Conservation (phyloP, 2,329 filamentous ascomycete genomes). For the Plenodomus tracheiphilus region DNA sequence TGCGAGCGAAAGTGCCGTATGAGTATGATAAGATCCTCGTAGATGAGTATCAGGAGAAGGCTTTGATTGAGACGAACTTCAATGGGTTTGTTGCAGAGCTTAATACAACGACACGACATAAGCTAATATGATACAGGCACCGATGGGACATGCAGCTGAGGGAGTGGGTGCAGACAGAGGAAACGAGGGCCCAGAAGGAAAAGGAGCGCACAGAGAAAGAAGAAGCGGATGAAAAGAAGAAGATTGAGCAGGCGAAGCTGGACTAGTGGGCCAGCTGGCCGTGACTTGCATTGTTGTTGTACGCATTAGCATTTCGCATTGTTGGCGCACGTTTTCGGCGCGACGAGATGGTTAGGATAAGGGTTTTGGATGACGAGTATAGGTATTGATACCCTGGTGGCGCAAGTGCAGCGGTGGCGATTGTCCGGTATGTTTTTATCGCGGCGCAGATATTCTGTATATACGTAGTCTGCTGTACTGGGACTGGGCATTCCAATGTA, state of each 20-base stretch:
- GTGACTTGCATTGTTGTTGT: conserved; percentile 1
- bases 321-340: conserved; percentile 1
- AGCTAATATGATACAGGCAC: conserved; percentile 53
- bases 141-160: conserved; percentile 61
- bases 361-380: conserved; percentile 1
- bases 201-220: conserved; percentile 10
- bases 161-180: conserved; percentile 59
- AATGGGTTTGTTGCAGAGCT: conserved; percentile 53
- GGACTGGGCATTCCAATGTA: background rate
- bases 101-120: background rate
- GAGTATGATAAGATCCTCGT: conserved; percentile 67
- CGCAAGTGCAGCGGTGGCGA: background rate
- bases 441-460: background rate
- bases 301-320: background rate
- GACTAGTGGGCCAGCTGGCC: conserved; percentile 24
- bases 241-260: conserved; percentile 16
- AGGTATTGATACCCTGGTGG: conserved; percentile 28
- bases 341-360: conserved; percentile 3
- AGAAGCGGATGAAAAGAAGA: conserved; percentile 14
- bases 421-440: background rate
- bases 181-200: conserved; percentile 15
- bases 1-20: conserved; percentile 70
- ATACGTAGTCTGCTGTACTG: too few relatives aligned
- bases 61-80: conserved; percentile 63
- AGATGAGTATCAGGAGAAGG: conserved; percentile 67